Evolutionary conservation across 768 basidiomycete genomes (phyloP), one percentile per base, ranked within the genome.

Genomic region (Russula ochroleuca): DNA sequence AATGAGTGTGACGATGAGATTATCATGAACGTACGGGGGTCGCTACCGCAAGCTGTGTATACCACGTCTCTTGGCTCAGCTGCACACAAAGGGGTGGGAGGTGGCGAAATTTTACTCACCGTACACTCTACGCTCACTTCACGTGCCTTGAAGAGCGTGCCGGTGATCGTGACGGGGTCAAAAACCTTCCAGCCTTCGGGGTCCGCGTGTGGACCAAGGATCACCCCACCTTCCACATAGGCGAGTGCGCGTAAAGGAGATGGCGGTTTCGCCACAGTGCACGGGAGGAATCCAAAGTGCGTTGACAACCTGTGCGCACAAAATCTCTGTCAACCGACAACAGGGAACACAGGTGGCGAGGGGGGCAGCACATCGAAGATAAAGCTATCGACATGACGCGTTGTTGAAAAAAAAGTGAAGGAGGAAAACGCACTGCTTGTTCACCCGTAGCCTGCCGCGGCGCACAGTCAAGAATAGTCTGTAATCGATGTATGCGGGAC

Each of bases 401-500:
- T n/a, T 28, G 28, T 28, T 28, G 28, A 28, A 28, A 28, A 28
- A 28, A 28, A 17, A 41, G 35, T 37, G 15, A 35, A 28, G 60
- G 45, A 33, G 2, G n/a, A 25, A 25, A 1, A 61, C 74, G 33
- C 62, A 85, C 84, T 74, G 78, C 61, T 82, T 78, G 68, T 85
- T 80, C 3, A 80, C 77, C 66, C 75, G 79, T 61, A 86, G 71
- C 19, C 77, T 71, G 1, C 79, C 76, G 23, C 82, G 78, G 68
- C 77, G 80, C 37, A 85, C 70, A 1, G 78, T 84, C 28, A 81
- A 80, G 15, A 77, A 70, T 9, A 84, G 68, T 67, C 76, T 79
- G 70, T 85, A 86, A 61, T 85, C 83, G 57, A 85, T 76, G 65
- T 83, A 84, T 17, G 77, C 81, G 1, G 80, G 78, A 50, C 82